Conservation (phyloP, 116 monocot species). For the Dioscorea cayenensis region DNA sequence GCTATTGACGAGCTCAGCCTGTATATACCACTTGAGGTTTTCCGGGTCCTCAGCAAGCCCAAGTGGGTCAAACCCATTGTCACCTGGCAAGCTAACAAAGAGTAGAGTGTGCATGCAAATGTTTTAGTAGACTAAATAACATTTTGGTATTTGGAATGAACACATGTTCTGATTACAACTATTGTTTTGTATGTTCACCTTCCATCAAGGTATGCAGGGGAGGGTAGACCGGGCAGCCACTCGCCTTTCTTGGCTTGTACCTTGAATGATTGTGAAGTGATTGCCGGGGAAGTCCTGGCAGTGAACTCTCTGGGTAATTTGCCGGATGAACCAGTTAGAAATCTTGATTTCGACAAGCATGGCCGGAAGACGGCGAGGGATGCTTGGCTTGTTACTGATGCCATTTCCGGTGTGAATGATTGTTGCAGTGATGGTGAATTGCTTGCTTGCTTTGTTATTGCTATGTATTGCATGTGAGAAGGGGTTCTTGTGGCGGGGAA, state of each 20-base stretch:
- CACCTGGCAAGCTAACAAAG: conserved; percentile 59
- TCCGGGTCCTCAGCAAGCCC: conserved; percentile 91
- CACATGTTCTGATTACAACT: not conserved
- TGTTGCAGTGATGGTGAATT: not conserved
- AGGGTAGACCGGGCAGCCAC: conserved; percentile 91
- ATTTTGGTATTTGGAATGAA: not conserved
- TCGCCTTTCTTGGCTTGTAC: conserved; percentile 88
- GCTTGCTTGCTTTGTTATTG: not conserved
- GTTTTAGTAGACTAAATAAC: not conserved
- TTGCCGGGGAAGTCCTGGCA: conserved; percentile 1
- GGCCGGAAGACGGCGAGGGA: conserved; percentile 54
- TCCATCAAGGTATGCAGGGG: conserved; percentile 81
- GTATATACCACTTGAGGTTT: conserved; percentile 83
- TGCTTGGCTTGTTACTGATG: conserved; percentile 58
- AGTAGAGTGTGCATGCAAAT: not conserved
- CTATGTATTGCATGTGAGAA: conserved; percentile 25
- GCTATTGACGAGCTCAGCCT: conserved; percentile 84
- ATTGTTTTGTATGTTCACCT: conserved; percentile 28
- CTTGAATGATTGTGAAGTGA: conserved; percentile 23
- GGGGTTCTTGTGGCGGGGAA: conserved; percentile 20
- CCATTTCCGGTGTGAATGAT: conserved; percentile 19
- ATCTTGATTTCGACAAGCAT: conserved; percentile 36
- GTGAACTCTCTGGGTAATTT: conserved; percentile 33
- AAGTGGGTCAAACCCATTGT: conserved; percentile 94
- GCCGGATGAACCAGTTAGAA: conserved; percentile 50